Base-by-base conservation (phyloP, 176 grass and related monocot genomes). In the Pharus latifolius region DNA sequence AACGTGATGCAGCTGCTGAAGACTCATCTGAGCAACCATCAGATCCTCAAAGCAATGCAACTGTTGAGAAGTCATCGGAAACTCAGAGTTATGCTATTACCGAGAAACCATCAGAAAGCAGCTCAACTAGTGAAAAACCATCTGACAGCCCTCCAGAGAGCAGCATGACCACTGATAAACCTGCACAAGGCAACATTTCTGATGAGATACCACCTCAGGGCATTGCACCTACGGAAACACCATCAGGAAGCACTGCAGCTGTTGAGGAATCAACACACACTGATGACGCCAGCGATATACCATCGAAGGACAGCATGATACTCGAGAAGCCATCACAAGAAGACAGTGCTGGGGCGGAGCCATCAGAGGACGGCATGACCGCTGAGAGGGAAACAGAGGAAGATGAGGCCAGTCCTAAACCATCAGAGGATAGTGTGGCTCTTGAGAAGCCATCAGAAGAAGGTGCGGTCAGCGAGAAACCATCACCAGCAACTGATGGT, bases 101-200 rank as follows among this genome's bases (percentile, higher is more conserved):
- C 24, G 26, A 71, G 7, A 65, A 81, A 58, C 24, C 43, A 15
- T 51, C 77, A 76, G 83, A 86, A 76, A 71, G 57, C 30, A 75
- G 70, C 70, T 55, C 63, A 56, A 45, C 37, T 79, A 75, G 47
- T 75, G 63, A 63, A 14, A 63, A 29, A 40, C 23, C 53, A 13
- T 12, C 48, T 74, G 45, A 70, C 44, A 69, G 47, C 55, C 74
- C 1, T 76, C 56, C 38, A 51, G 17, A 63, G 9, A 53, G 47
- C 35, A 46, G 27, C 17, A 54, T 51, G 68, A 12, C 22, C 29
- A 56, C 22, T 10, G 56, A 55, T 19, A 56, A 83, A 70, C 38
- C 38, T 14, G 10, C 66, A 50, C 9, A 62, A 33, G n/a, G 28
- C 2, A 10, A 5, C 29, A 60, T 61, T 79, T 67, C 75, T 62